Evolutionary conservation across 106 monocot genomes (phyloP).

Genomic region (Dendrobium officinale): DNA sequence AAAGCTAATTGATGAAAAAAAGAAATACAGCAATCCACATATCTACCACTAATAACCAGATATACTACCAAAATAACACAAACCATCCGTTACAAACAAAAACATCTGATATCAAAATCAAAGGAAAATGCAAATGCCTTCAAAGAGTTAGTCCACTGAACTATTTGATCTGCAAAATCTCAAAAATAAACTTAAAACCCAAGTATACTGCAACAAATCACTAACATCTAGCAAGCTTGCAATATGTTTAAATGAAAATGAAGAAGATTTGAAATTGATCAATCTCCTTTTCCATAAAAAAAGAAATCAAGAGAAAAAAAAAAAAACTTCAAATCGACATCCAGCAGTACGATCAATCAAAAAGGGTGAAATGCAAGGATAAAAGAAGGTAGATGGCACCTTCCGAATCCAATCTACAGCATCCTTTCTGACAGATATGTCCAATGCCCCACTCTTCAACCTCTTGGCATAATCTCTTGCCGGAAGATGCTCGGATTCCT

Average conservation of each 20-base stretch:
- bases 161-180: neutral
- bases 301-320: neutral
- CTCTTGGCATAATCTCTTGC: constrained; percentile 37
- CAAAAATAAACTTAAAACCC: neutral
- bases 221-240: neutral
- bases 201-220: neutral
- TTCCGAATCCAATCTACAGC: constrained; percentile 85
- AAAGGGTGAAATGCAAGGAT: neutral
- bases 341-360: neutral
- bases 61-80: neutral
- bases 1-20: neutral
- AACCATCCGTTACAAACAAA: neutral
- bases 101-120: neutral
- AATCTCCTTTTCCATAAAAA: neutral
- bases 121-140: neutral
- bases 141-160: neutral
- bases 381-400: constrained; percentile 22
- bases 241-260: neutral
- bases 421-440: constrained; percentile 45
- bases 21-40: neutral
- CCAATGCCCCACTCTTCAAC: constrained; percentile 41
- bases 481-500: constrained; percentile 42
- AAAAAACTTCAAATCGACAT: neutral
- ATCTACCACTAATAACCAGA: neutral
- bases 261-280: neutral